phyloP scores from a whole-genome alignment of 306 rosid genomes.

The Comarum palustre region DNA sequence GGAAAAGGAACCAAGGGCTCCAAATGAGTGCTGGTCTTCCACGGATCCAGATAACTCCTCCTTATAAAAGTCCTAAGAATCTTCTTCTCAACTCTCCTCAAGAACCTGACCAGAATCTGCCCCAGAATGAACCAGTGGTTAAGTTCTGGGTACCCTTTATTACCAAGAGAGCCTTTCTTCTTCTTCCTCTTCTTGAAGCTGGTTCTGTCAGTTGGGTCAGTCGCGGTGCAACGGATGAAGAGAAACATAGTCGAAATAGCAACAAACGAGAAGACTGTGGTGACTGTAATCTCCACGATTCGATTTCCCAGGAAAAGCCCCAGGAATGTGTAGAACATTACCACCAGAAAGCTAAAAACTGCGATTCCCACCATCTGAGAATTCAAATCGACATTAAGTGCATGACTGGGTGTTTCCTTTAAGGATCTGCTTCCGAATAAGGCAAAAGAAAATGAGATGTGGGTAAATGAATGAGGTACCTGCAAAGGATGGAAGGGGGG shows the following conservation, averaged over 20 bases:
- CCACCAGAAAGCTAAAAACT: constrained; percentile 56
- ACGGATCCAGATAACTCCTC: constrained; percentile 79
- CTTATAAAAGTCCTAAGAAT: constrained; percentile 66
- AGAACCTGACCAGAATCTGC: constrained; percentile 64
- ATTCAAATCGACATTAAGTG: not conserved
- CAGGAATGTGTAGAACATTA: constrained; percentile 67
- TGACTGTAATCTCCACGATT: constrained; percentile 59
- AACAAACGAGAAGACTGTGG: constrained; percentile 48
- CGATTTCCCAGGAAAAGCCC: constrained; percentile 74
- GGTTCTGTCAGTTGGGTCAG: constrained; percentile 80
- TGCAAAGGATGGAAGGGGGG: constrained; percentile 87
- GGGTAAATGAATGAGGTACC: constrained; percentile 36
- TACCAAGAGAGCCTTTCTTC: no score
- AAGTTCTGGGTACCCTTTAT: constrained; percentile 36
- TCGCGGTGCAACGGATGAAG: constrained; percentile 77
- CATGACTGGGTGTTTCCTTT: not conserved
- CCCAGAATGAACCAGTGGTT: constrained; percentile 58
- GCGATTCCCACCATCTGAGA: constrained; percentile 76
- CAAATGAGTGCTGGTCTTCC: constrained; percentile 45
- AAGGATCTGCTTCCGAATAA: not conserved
- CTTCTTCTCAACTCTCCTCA: constrained; percentile 79
- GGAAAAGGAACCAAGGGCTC: constrained; percentile 84
- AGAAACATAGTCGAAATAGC: constrained; percentile 62
- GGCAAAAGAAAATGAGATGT: not conserved
- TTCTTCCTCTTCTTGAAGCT: constrained; percentile 46